Evolutionary conservation across 2,329 filamentous ascomycete genomes (phyloP), one percentile per base, ranked within the genome.

Genomic region (Beauveria pseudobassiana): DNA sequence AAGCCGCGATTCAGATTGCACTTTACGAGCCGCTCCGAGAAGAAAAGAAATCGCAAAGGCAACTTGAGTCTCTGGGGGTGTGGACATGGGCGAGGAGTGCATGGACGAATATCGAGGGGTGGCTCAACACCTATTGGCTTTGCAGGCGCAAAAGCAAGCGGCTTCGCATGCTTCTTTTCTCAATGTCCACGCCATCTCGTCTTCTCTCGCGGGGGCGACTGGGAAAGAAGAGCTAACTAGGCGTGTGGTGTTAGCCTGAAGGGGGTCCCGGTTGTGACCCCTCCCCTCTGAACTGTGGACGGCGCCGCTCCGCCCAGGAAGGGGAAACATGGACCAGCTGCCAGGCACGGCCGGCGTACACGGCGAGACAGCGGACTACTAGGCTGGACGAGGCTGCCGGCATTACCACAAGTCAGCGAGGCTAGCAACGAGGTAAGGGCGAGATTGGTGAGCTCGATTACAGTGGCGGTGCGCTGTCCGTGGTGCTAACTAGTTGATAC

Each of bases 81-180:
- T 28, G 56, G 16, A 28, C 16, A 18, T 38, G 18, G 14, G 7
- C n/a, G 55, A 59, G 48, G 22, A 51, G 55, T 59, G 56, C 42
- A 16, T 38, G 8, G 16, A 40, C 55, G 38, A 46, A 49, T 10
- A 16, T 40, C 28, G n/a, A 12, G 55, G 56, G 22, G 56, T 51
- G 56, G 45, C 48, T 24, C 16, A n/a, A 34, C 56, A 59, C 34
- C 56, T 45, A 59, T 59, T 59, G 56, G 48, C 46, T 43, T 51
- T n/a, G 30, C 48, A 59, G 56, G 56, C 43, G 28, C 57, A 51
- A 60, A 53, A 53, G 57, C 38, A 60, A 60, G 22, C 10, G 45
- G 38, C 48, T 52, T 59, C 40, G 34, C 34, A 53, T 53, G 49
- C 58, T 42, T 48, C 58, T 60, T 60, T 60, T 48, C 58, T 60